These are phyloP conservation scores for Hygrophila difformis DNA, from an alignment of 257 asterid species.

Conservation along the genomic window DNA sequence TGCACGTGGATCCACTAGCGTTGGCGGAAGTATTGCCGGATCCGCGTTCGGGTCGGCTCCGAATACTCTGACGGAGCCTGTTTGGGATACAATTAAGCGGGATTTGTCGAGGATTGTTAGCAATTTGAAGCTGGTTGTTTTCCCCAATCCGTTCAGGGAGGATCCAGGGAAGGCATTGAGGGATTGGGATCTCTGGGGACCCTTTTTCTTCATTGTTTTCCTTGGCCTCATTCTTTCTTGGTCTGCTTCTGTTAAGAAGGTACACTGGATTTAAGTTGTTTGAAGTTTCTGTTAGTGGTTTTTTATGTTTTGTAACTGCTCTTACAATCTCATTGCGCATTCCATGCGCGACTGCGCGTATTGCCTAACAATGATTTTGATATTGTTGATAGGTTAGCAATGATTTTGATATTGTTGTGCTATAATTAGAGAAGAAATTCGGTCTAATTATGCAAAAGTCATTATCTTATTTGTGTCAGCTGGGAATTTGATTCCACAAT, in stretches of 20 bases:
- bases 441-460: no score
- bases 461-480: no score
- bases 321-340: no score
- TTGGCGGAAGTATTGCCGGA: constrained; percentile 22
- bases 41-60: constrained; percentile 67
- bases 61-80: constrained; percentile 86
- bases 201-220: constrained; percentile 92
- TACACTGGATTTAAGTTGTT: constrained; percentile 8
- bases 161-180: constrained; percentile 96
- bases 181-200: constrained; percentile 99
- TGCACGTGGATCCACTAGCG: constrained; percentile 24
- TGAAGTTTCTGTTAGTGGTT: no score
- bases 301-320: no score
- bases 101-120: constrained; percentile 84
- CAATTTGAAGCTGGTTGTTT: constrained; percentile 86
- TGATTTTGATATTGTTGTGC: no score
- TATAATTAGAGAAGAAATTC: no score
- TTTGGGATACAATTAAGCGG: constrained; percentile 88
- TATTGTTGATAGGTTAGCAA: no score
- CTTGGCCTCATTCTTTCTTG: constrained; percentile 90
- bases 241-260: constrained; percentile 97
- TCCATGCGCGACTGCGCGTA: no score
- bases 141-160: constrained; percentile 86
- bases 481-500: no score
- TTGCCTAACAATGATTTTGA: no score